Base-by-base conservation (phyloP, 2,329 filamentous ascomycete species). In the Microthyrium microscopicum region DNA sequence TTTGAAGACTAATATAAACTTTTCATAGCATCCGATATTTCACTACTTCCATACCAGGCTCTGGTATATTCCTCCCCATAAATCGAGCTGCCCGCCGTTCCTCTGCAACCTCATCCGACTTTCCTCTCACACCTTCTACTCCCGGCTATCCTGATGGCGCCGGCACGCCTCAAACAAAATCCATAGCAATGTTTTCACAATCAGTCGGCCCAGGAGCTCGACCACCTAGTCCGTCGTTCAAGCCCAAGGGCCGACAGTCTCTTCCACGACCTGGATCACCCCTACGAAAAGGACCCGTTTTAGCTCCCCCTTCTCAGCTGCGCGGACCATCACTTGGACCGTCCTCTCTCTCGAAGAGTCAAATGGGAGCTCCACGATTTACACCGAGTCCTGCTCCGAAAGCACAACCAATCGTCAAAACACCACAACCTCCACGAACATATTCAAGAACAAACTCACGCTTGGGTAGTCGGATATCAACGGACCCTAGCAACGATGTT, bases 1-100 rank as follows among this genome's bases (percentile, higher is more conserved):
- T 15, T 6, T 26, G 27, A 18, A 17, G 18, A 21, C 22, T 16
- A 21, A 24, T 13, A 18, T 32, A 16, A 5, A 18, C 30, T 29
- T 18, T 3, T 19, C 33, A 35, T 42, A 66, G 64, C 26, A 62
- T 61, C 38, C 62, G 61, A 36, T 98, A 98, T 57, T 98, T 98
- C 53, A 66, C 64, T 22, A 93, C 89, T 8, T 67, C 68, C 3
- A 58, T 76, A 16, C 70, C 81, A 1, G 83, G 83, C 40, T 74
- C 89, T 3, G 89, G 89, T 39, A 95, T 98, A 48, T 98, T 98
- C 51, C 67, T 98, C 11, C 89, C 89, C 3, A 61, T 89, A 12
- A 72, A 76, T 52, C 89, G 91, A 53, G 81, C 81, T 21, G 66
- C 68, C 49, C 79, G 70, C 54, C 76, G 72, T 49, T 70, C 68